Evolutionary conservation across 805 yeast species (phyloP), one percentile per base, ranked within the genome.

Genomic region (Gaillardinia entomophila): DNA sequence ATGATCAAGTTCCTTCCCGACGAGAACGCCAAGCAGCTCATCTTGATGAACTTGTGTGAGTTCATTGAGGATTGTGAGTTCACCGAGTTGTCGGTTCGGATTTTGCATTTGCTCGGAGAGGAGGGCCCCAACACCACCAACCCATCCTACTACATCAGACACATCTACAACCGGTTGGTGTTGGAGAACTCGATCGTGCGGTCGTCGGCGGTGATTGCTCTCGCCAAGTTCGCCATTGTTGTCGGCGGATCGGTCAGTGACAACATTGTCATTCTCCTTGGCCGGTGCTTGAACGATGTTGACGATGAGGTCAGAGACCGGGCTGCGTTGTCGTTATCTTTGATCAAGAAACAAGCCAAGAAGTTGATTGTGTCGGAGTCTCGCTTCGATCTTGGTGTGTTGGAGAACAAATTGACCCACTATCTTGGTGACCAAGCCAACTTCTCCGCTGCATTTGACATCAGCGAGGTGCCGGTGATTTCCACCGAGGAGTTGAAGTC

Each of bases 271-370:
- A 82, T 83, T 38, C 71, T 92, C 47, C 73, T 92, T 46, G 71
- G 72, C 38, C 79, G 97, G 64, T 87, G 95, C 45, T 73, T 88
- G 43, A 83, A 75, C 43, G 98, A 90, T 59, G 75, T 71, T 28
- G 96, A 90, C 57, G 98, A 90, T 60, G 98, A 90, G 62, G 98
- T 92, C 22, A 86, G 98, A 68, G 98, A 90, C 57, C 80, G 98
- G 57, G 97, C 98, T 7, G 83, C 95, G 2, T 68, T 90, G 46
- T 81, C 95, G 2, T 71, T 90, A 51, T 73, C 77, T 42, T 75
- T 88, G 40, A 72, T 85, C 40, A 48, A 51, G 14, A 49, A 43
- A 30, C 45, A 55, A 6, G 49, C 54, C 32, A 56, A 58, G 36
- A 50, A 51, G 32, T 76, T 82, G 45, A 72, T 89, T 41, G 72